phyloP scores from a whole-genome alignment of 108 stramenopile genomes.

The Skeletonema costatum region DNA sequence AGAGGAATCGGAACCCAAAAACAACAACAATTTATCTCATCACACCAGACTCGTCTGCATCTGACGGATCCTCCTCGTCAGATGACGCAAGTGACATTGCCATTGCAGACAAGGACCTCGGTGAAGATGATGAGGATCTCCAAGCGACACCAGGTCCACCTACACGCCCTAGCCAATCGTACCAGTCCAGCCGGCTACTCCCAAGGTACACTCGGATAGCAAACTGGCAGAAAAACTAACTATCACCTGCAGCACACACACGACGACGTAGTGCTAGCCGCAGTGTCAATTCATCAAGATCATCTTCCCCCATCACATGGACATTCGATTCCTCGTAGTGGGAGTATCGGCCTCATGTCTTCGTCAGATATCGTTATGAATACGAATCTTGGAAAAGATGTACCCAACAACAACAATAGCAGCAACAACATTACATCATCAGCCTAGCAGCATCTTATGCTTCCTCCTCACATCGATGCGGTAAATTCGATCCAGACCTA shows the following conservation, averaged over 20 bases:
- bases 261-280: conserved; percentile 1
- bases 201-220: conserved; percentile 5
- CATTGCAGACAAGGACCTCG: conserved; percentile 5
- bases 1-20: neutral
- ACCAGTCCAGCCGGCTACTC: conserved; percentile 17
- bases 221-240: neutral
- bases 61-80: neutral
- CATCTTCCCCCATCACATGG: neutral
- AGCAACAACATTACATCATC: neutral
- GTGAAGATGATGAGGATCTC: conserved; percentile 10
- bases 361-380: neutral
- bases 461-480: conserved; percentile 17
- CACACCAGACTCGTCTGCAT: neutral
- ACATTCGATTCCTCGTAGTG: neutral
- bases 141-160: conserved; percentile 40
- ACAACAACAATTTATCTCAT: too few relatives aligned
- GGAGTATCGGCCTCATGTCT: neutral
- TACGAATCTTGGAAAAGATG: neutral
- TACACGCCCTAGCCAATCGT: conserved; percentile 18
- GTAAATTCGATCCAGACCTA: conserved; percentile 36
- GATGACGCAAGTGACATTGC: conserved; percentile 34
- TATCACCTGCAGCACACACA: neutral
- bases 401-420: neutral
- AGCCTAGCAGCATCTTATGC: neutral
- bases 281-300: conserved; percentile 8